Percentiles rank a stretch among this genome's conserved stretches.
phyloP scores from a whole-genome alignment of 164 flowering plant species.

The Nelumbo lutea region DNA sequence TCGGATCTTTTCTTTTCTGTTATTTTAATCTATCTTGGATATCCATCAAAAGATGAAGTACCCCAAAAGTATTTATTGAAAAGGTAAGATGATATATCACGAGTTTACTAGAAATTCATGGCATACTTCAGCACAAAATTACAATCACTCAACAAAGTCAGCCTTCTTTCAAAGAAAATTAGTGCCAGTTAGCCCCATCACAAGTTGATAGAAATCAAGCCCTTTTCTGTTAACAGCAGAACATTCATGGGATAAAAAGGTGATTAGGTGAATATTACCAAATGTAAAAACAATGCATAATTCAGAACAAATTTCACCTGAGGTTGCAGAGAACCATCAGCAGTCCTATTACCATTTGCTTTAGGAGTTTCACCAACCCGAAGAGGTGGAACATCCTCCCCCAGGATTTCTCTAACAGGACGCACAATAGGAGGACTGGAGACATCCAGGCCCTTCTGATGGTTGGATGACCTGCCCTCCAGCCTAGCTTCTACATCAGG shows the following conservation, averaged over 20 bases:
- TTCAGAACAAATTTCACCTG: slow-evolving; percentile 42
- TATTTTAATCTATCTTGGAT: too few relatives aligned
- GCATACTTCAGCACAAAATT: too few relatives aligned
- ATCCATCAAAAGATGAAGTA: too few relatives aligned
- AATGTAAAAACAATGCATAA: not conserved
- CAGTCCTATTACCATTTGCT: slow-evolving; percentile 44
- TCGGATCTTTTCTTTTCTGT: too few relatives aligned
- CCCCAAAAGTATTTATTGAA: too few relatives aligned
- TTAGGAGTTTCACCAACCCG: slow-evolving; percentile 83
- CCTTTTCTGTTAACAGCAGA: too few relatives aligned
- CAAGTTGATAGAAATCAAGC: too few relatives aligned
- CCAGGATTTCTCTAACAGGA: slow-evolving; percentile 89
- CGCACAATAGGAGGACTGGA: slow-evolving; percentile 78
- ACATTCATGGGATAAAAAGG: not conserved
- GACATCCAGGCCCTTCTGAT: slow-evolving; percentile 39
- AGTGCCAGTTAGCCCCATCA: too few relatives aligned
- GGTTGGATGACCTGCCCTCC: slow-evolving; percentile 69
- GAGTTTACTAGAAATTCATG: too few relatives aligned
- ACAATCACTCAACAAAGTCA: too few relatives aligned
- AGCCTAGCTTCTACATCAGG: slow-evolving; percentile 57
- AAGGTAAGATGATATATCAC: too few relatives aligned
- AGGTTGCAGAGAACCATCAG: slow-evolving; percentile 40
- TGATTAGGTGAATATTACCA: not conserved
- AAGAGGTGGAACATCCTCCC: slow-evolving; percentile 77
- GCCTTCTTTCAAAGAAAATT: too few relatives aligned